Conservation (phyloP, 2,329 filamentous ascomycete genomes). For the Venturia effusa region DNA sequence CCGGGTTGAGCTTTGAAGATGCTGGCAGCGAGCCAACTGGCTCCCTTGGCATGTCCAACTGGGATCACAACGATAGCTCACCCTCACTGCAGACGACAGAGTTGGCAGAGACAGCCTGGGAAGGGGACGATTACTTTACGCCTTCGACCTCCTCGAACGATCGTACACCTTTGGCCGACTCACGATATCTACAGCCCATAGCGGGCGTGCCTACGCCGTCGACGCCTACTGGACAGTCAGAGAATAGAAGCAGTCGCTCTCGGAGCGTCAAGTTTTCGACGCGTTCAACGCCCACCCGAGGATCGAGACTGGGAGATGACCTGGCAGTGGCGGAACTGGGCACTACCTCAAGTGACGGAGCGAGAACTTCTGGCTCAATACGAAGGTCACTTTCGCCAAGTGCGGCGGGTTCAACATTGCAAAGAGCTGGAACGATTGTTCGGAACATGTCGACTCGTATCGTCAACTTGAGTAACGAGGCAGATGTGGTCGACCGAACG, state of each 20-base stretch:
- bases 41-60: not conserved
- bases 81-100: constrained; percentile 3
- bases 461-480: constrained; percentile 92
- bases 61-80: constrained; percentile 5
- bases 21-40: not conserved
- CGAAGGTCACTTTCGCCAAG: constrained; percentile 36
- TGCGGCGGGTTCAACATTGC: constrained; percentile 34
- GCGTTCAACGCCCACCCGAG: constrained; percentile 18
- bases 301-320: constrained; percentile 46
- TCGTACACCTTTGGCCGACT: constrained; percentile 49
- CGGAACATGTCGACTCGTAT: constrained; percentile 88
- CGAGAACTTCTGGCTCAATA: constrained; percentile 43
- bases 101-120: constrained; percentile 30
- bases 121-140: constrained; percentile 40
- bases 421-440: constrained; percentile 40
- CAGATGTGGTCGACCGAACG: constrained; percentile 66
- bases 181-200: constrained; percentile 45
- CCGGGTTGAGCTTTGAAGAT: constrained; percentile 35
- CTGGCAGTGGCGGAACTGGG: constrained; percentile 50
- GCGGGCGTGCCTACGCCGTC: constrained; percentile 32
- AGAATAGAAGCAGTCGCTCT: constrained; percentile 40
- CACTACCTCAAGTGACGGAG: constrained; percentile 42
- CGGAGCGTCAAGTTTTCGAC: constrained; percentile 44
- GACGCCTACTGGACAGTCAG: constrained; percentile 30
- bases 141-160: constrained; percentile 46